These are phyloP conservation scores for Camelina sativa DNA, from an alignment of 345 rosid species.

Conservation along the genomic window DNA sequence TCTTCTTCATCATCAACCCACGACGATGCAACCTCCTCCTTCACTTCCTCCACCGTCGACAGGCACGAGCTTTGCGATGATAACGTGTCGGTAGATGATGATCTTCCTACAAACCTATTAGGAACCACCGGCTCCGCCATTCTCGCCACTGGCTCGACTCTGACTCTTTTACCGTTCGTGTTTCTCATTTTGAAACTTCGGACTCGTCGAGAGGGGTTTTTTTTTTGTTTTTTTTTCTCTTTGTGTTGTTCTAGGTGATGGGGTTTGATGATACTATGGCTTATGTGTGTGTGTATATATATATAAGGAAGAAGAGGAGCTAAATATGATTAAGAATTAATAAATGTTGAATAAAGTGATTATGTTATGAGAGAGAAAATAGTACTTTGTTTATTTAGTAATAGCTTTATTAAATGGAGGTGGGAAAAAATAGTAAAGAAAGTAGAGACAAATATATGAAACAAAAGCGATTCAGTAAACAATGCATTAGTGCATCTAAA, in stretches of 20 bases:
- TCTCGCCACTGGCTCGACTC: conserved; percentile 1
- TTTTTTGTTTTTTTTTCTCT: background rate
- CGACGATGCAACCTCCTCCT: conserved; percentile 44
- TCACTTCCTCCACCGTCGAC: conserved; percentile 36
- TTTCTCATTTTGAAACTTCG: conserved; percentile 35
- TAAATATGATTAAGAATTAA: conserved; percentile 19
- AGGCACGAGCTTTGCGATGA: conserved; percentile 32
- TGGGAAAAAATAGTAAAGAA: conserved; percentile 14
- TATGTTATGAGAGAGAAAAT: conserved; percentile 18
- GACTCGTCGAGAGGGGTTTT: conserved; percentile 17
- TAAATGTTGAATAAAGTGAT: conserved; percentile 27
- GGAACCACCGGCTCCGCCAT: background rate
- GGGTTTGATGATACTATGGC: conserved; percentile 22
- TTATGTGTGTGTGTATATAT: conserved; percentile 18
- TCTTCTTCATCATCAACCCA: conserved; percentile 30
- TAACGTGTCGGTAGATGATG: conserved; percentile 19
- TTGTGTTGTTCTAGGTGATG: conserved; percentile 30
- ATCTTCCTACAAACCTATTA: conserved; percentile 18
- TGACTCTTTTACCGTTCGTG: conserved; percentile 30
- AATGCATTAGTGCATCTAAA: conserved; percentile 28
- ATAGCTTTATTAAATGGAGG: conserved; percentile 3
- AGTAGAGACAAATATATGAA: conserved; percentile 37
- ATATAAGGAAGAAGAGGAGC: conserved; percentile 17
- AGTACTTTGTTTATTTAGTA: conserved; percentile 7
- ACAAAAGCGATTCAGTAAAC: conserved; percentile 33